A percentile compares a stretch with the other conserved stretches of the same genome.
phyloP scores from a whole-genome alignment of 2,329 filamentous ascomycete species.

The Sarocladium kiliense region DNA sequence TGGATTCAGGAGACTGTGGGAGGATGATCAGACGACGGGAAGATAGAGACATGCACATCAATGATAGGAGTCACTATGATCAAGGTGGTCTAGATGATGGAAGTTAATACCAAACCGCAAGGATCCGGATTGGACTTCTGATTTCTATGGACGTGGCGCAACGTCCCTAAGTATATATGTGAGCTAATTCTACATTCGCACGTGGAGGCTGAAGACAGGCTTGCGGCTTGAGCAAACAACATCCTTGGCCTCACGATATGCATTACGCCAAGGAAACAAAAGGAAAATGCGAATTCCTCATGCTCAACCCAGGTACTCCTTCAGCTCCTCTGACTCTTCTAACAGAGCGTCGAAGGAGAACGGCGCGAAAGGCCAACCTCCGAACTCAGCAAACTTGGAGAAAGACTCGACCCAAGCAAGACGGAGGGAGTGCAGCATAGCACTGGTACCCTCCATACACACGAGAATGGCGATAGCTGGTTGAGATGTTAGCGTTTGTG shows the following conservation, averaged over 20 bases:
- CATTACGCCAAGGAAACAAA: not conserved
- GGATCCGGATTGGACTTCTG: not conserved
- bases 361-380: constrained; percentile 79
- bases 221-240: not conserved
- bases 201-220: not conserved
- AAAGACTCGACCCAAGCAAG: constrained; percentile 97
- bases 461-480: constrained; percentile 61
- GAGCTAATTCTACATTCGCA: constrained; percentile 3
- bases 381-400: constrained; percentile 94
- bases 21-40: constrained; percentile 5
- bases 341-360: constrained; percentile 82
- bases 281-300: constrained; percentile 9
- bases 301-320: constrained; percentile 46
- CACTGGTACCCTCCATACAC: constrained; percentile 93
- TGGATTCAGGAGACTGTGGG: no score
- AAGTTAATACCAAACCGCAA: not conserved
- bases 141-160: not conserved
- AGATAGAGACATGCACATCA: no score
- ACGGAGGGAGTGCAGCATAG: constrained; percentile 89
- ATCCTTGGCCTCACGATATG: not conserved
- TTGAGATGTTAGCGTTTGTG: constrained; percentile 18
- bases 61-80: no score
- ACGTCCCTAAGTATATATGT: not conserved
- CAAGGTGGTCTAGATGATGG: no score
- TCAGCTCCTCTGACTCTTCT: constrained; percentile 70